These are phyloP conservation scores for Herpetospermum pedunculosum DNA, from an alignment of 306 rosid species.

Conservation along the genomic window DNA sequence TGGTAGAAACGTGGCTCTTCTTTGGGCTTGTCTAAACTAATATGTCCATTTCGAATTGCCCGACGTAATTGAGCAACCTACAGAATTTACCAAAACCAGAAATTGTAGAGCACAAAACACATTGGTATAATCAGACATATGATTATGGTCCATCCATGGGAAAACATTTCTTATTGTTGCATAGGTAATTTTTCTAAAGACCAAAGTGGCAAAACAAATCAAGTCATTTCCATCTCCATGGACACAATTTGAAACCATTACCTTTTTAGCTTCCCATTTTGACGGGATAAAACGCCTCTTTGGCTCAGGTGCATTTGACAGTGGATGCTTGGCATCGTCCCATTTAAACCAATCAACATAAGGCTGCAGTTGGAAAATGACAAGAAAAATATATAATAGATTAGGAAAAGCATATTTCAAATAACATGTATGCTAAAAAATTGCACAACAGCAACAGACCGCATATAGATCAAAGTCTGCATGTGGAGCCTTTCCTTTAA, in stretches of 20 bases:
- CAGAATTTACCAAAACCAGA: slow-evolving; percentile 8
- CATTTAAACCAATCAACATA: slow-evolving; percentile 91
- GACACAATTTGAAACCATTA: slow-evolving; percentile 11
- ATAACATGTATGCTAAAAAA: neutral
- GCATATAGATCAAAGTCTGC: slow-evolving; percentile 65
- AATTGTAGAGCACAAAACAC: slow-evolving; percentile 2
- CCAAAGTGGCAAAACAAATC: neutral
- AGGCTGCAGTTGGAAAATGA: slow-evolving; percentile 32
- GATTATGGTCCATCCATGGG: neutral
- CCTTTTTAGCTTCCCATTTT: slow-evolving; percentile 84
- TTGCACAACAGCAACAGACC: slow-evolving; percentile 35
- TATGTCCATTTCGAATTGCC: slow-evolving; percentile 69
- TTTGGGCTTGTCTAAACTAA: slow-evolving; percentile 65
- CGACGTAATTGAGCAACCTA: slow-evolving; percentile 70
- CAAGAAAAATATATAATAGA: neutral
- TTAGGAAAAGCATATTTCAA: neutral
- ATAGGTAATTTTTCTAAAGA: neutral
- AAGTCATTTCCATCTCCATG: neutral
- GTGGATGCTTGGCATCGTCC: slow-evolving; percentile 75
- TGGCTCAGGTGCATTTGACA: slow-evolving; percentile 92
- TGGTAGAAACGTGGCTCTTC: slow-evolving; percentile 57
- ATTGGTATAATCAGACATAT: neutral
- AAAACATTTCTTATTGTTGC: neutral
- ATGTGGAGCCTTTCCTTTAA: slow-evolving; percentile 71
- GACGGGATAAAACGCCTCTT: slow-evolving; percentile 94